A percentile compares a stretch with the other conserved stretches of the same genome.
phyloP scores from a whole-genome alignment of 495 filamentous ascomycete genomes.

The Poronia punctata region DNA sequence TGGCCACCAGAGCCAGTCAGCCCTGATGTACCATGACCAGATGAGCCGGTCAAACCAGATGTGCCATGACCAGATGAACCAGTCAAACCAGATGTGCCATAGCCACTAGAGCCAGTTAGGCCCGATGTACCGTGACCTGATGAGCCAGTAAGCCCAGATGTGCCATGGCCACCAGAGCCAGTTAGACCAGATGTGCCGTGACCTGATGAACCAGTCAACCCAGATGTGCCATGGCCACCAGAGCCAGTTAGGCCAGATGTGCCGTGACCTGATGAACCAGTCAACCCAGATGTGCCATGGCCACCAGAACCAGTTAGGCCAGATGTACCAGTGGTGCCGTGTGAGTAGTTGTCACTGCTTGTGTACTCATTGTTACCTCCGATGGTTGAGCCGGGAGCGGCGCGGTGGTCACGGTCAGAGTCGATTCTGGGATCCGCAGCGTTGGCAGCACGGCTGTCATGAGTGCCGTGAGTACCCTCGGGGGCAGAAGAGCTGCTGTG shows the following conservation, averaged over 20 bases:
- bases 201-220: conserved; percentile 12
- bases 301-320: conserved; percentile 8
- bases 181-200: conserved; percentile 14
- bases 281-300: conserved; percentile 28
- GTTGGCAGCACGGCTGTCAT: conserved; percentile 36
- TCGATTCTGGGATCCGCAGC: conserved; percentile 44
- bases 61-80: conserved; percentile 23
- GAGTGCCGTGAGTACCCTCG: conserved; percentile 38
- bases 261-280: too few species aligned
- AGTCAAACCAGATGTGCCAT: conserved; percentile 21
- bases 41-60: conserved; percentile 9
- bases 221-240: conserved; percentile 18
- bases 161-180: conserved; percentile 7
- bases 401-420: conserved; percentile 33
- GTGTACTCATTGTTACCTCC: conserved; percentile 22
- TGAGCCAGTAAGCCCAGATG: conserved; percentile 10
- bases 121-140: conserved; percentile 10
- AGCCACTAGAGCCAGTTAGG: conserved; percentile 13
- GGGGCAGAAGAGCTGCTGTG: conserved; percentile 25
- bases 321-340: conserved; percentile 9
- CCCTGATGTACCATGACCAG: too few species aligned
- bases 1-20: conserved; percentile 9
- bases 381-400: conserved; percentile 18
- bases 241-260: conserved; percentile 25
- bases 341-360: conserved; percentile 18